Conservation (phyloP, 2,329 filamentous ascomycete species). For the Colletotrichum chlorophyti region DNA sequence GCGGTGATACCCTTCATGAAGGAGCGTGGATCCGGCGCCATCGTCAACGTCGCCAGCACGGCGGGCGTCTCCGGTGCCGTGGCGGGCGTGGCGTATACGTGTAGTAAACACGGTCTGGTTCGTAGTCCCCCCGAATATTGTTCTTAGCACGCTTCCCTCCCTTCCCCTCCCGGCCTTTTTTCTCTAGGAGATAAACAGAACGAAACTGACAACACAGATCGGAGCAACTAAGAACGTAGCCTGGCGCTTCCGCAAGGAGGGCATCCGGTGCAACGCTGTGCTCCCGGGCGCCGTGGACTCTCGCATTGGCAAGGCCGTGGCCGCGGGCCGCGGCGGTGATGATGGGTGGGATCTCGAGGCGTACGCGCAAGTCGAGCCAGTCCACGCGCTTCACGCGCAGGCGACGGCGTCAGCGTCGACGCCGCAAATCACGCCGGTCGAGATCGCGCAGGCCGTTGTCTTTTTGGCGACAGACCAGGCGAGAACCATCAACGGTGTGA, state of each 20-base stretch:
- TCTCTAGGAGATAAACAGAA: too few species aligned
- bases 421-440: constrained; percentile 36
- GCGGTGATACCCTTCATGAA: constrained; percentile 49
- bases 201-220: constrained; percentile 37
- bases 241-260: constrained; percentile 50
- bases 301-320: constrained; percentile 36
- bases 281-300: constrained; percentile 42
- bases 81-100: constrained; percentile 52
- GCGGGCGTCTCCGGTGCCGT: constrained; percentile 44
- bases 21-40: constrained; percentile 43
- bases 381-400: constrained; percentile 38
- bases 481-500: constrained; percentile 41
- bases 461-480: constrained; percentile 44
- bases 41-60: constrained; percentile 49
- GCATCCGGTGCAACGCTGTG: constrained; percentile 37
- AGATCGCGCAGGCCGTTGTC: constrained; percentile 44
- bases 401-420: constrained; percentile 28
- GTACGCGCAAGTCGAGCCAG: constrained; percentile 34
- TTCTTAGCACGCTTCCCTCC: too few species aligned
- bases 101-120: constrained; percentile 50
- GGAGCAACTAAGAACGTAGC: constrained; percentile 55
- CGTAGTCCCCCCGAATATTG: too few species aligned
- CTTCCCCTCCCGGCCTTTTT: neutral
- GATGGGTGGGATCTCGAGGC: constrained; percentile 35
- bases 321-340: constrained; percentile 23